A percentile compares a stretch with the other conserved stretches of the same genome.
These are phyloP conservation scores for Singerocomus rubriflavus DNA, from an alignment of 1,284 basidiomycete species.

Conservation along the genomic window DNA sequence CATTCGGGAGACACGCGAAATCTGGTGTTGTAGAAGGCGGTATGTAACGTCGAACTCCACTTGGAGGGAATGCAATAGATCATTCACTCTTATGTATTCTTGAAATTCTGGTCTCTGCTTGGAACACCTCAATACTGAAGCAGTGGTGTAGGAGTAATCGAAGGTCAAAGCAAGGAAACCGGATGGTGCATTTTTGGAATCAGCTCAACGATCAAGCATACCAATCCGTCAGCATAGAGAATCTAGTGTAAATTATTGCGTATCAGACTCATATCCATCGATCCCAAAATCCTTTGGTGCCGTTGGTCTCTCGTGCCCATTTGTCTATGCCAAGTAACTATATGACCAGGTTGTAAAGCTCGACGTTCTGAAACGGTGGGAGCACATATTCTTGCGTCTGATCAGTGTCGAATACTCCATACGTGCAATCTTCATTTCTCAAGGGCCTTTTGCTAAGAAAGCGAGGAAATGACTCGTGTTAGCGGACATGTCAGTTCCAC, in stretches of 20 bases:
- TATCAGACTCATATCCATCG: slow-evolving; percentile 9
- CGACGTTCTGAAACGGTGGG: slow-evolving; percentile 75
- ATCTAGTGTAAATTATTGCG: background rate
- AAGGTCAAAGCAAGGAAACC: too few species aligned
- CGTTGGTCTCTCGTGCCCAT: slow-evolving; percentile 63
- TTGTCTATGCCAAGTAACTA: slow-evolving; percentile 64
- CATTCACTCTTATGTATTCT: background rate
- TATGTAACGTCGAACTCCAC: background rate
- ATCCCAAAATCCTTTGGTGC: slow-evolving; percentile 77
- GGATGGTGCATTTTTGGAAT: background rate
- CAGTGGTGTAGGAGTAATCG: too few species aligned
- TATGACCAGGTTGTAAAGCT: slow-evolving; percentile 80
- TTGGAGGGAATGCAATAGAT: background rate
- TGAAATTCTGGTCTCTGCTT: background rate
- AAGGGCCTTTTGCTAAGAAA: too few species aligned
- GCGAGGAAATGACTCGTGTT: too few species aligned
- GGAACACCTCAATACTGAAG: too few species aligned
- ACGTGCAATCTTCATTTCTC: too few species aligned
- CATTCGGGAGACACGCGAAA: slow-evolving; percentile 7
- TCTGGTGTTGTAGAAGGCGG: background rate
- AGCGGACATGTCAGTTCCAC: background rate
- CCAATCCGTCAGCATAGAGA: background rate
- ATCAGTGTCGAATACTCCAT: too few species aligned
- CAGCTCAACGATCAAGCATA: too few species aligned
- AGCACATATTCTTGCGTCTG: slow-evolving; percentile 61